These are phyloP conservation scores for Sindora glabra DNA, from an alignment of 306 rosid species.

Conservation along the genomic window DNA sequence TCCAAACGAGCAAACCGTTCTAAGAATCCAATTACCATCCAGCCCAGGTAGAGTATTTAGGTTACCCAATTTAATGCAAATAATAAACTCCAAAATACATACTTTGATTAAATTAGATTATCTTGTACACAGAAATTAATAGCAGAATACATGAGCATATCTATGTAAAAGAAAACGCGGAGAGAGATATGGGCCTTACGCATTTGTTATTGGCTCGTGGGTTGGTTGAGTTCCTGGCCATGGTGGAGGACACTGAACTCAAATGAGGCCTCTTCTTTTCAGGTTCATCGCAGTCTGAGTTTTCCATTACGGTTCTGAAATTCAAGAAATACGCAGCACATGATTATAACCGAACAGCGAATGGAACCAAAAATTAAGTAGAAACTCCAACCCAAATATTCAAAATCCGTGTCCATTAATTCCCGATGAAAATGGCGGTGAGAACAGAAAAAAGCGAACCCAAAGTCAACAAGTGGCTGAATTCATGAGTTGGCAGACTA, in stretches of 20 bases:
- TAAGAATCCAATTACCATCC: neutral
- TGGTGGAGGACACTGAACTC: slow-evolving; percentile 40
- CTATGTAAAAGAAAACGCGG: neutral
- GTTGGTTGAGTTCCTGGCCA: slow-evolving; percentile 46
- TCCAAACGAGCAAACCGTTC: neutral
- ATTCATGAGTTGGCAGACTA: too few relatives aligned
- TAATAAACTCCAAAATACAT: neutral
- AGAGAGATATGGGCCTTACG: slow-evolving; percentile 24
- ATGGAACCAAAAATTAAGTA: neutral
- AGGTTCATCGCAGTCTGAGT: slow-evolving; percentile 56
- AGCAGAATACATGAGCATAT: neutral
- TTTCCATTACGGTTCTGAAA: slow-evolving; percentile 49
- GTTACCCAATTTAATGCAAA: slow-evolving; percentile 2
- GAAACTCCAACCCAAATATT: too few relatives aligned
- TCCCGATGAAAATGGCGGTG: too few relatives aligned
- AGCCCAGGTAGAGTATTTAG: neutral
- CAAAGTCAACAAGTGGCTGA: too few relatives aligned
- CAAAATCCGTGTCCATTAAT: too few relatives aligned
- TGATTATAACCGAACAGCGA: neutral
- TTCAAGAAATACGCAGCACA: neutral
- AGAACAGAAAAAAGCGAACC: too few relatives aligned
- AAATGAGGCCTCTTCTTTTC: slow-evolving; percentile 78
- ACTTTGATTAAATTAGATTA: too few relatives aligned
- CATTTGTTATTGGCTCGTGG: slow-evolving; percentile 37
- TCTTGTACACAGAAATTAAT: neutral